Conservation (phyloP, 2,329 filamentous ascomycete species). For the Monilinia laxa region DNA sequence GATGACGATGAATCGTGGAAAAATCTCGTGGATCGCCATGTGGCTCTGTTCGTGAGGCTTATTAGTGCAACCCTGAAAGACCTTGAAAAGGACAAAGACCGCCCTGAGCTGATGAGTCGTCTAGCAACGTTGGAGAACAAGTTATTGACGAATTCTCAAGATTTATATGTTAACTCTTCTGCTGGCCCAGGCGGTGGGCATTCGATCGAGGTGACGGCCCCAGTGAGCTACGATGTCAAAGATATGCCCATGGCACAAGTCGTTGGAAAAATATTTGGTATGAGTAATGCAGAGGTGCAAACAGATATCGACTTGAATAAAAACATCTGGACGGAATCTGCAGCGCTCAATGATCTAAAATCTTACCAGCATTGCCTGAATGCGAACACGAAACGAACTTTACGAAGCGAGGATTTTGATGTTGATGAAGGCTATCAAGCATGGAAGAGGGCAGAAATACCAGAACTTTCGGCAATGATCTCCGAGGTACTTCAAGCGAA, state of each 20-base stretch:
- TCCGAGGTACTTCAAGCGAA: conserved; percentile 83
- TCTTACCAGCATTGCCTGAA: conserved; percentile 87
- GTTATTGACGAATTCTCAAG: conserved; percentile 88
- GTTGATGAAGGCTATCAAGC: conserved; percentile 80
- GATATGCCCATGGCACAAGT: conserved; percentile 93
- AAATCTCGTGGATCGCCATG: conserved; percentile 86
- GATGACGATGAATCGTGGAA: conserved; percentile 93
- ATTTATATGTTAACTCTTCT: conserved; percentile 66
- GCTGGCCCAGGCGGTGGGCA: conserved; percentile 56
- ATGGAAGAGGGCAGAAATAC: conserved; percentile 88
- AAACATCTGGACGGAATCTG: conserved; percentile 83
- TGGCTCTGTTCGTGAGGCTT: conserved; percentile 89
- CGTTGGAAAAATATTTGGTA: conserved; percentile 82
- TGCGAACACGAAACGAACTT: conserved; percentile 70
- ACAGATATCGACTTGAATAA: conserved; percentile 82
- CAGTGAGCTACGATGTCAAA: conserved; percentile 87
- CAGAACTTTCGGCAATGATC: conserved; percentile 90
- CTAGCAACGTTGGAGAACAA: conserved; percentile 87
- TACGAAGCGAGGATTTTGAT: conserved; percentile 86
- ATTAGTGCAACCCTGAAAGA: conserved; percentile 77
- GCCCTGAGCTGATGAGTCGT: conserved; percentile 77
- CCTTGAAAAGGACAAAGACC: conserved; percentile 80
- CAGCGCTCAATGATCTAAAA: conserved; percentile 87
- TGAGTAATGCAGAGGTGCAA: conserved; percentile 77
- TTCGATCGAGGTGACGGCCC: conserved; percentile 77